phyloP scores from a whole-genome alignment of 345 rosid species.

The Ricinus communis region DNA sequence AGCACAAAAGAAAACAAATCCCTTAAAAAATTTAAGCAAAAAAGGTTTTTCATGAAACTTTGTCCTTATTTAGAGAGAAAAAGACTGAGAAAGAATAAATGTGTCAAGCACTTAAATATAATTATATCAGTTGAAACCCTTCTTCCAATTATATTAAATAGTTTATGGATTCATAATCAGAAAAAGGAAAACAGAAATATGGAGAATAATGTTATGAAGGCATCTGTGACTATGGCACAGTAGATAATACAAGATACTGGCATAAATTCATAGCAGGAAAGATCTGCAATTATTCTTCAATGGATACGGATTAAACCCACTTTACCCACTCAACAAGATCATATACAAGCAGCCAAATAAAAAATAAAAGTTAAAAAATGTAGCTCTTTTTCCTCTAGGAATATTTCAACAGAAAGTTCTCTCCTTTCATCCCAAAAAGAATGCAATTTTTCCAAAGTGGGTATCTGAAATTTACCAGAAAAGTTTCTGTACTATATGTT shows the following conservation, averaged over 20 bases:
- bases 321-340: slow-evolving; percentile 9
- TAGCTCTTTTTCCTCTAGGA: not conserved
- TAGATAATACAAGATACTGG: slow-evolving; percentile 22
- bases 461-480: slow-evolving; percentile 20
- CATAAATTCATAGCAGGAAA: slow-evolving; percentile 27
- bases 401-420: not conserved
- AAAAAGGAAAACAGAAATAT: too few relatives aligned
- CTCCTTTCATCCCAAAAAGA: slow-evolving; percentile 9
- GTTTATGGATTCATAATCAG: too few relatives aligned
- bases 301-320: slow-evolving; percentile 14
- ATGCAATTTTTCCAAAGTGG: slow-evolving; percentile 26
- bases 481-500: slow-evolving; percentile 6
- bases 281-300: slow-evolving; percentile 25
- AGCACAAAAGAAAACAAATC: slow-evolving; percentile 12
- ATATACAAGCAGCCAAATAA: not conserved
- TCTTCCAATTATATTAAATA: too few relatives aligned
- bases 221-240: slow-evolving; percentile 23
- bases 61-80: slow-evolving; percentile 1
- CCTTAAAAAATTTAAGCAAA: slow-evolving; percentile 3
- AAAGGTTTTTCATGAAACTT: not conserved
- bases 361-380: not conserved
- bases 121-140: too few relatives aligned
- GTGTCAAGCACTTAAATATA: not conserved
- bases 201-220: slow-evolving; percentile 23
- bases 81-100: not conserved